phyloP scores from a whole-genome alignment of 2,329 filamentous ascomycete genomes.

The Blastomyces gilchristii region DNA sequence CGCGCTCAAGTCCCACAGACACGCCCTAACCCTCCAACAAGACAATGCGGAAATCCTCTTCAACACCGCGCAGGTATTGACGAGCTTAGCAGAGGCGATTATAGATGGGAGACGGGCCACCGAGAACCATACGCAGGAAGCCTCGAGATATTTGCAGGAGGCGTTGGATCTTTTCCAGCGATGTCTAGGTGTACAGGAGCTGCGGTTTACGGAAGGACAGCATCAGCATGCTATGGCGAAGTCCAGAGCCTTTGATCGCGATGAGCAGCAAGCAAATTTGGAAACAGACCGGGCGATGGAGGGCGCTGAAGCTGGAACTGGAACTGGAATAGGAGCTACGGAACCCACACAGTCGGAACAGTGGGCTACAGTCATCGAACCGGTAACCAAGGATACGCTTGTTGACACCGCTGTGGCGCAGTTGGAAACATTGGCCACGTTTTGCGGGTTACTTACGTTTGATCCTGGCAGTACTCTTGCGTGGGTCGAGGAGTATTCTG shows the following conservation, averaged over 20 bases:
- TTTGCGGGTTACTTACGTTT: slow-evolving; percentile 41
- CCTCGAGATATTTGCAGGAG: slow-evolving; percentile 48
- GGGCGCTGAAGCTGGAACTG: slow-evolving; percentile 11
- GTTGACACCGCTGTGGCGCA: slow-evolving; percentile 59
- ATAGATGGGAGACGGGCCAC: slow-evolving; percentile 42
- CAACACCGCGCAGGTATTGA: slow-evolving; percentile 61
- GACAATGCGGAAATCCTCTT: slow-evolving; percentile 59
- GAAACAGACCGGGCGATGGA: slow-evolving; percentile 10
- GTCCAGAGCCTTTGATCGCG: slow-evolving; percentile 18
- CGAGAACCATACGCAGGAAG: slow-evolving; percentile 36
- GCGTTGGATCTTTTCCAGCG: slow-evolving; percentile 50
- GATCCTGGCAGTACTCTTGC: slow-evolving; percentile 38
- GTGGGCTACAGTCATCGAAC: slow-evolving; percentile 58
- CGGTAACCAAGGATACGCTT: slow-evolving; percentile 53
- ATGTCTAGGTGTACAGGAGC: slow-evolving; percentile 46
- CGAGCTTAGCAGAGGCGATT: slow-evolving; percentile 52
- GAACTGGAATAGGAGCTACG: slow-evolving; percentile 17
- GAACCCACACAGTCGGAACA: slow-evolving; percentile 41
- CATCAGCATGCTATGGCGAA: slow-evolving; percentile 30
- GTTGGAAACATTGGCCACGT: slow-evolving; percentile 45
- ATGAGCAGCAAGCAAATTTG: slow-evolving; percentile 14
- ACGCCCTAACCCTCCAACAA: slow-evolving; percentile 49
- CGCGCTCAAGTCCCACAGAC: slow-evolving; percentile 54
- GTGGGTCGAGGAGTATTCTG: slow-evolving; percentile 50
- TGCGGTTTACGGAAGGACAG: slow-evolving; percentile 38